These are phyloP conservation scores for Vitis hybrid DNA, from an alignment of 177 flowering plant genomes.

Conservation along the genomic window DNA sequence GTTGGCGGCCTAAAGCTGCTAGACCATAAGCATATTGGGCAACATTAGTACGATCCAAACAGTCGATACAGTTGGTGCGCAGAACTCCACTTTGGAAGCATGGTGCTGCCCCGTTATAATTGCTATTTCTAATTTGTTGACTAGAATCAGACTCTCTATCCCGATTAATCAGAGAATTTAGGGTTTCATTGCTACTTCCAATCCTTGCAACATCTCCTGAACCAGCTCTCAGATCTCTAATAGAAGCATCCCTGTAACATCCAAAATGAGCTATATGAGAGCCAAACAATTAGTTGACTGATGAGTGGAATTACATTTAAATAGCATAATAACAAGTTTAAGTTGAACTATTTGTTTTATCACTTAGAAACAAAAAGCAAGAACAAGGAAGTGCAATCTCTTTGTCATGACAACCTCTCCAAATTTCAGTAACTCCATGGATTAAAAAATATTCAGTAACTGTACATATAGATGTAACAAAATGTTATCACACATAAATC, in stretches of 20 bases:
- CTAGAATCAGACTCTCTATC: constrained; percentile 51
- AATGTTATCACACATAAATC: too few relatives aligned
- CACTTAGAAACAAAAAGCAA: background rate
- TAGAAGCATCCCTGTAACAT: constrained; percentile 62
- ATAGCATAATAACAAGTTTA: background rate
- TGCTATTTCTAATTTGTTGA: constrained; percentile 37
- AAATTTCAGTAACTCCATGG: too few relatives aligned
- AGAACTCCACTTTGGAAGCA: constrained; percentile 88
- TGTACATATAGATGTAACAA: too few relatives aligned
- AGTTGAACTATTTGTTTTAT: background rate
- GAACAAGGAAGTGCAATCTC: background rate
- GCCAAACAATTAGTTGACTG: background rate
- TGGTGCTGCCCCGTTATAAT: constrained; percentile 38
- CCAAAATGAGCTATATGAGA: background rate
- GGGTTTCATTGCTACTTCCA: constrained; percentile 47
- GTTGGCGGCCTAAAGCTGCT: constrained; percentile 91
- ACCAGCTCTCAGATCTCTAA: constrained; percentile 66
- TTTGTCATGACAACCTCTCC: too few relatives aligned
- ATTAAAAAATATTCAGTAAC: too few relatives aligned
- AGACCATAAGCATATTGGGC: constrained; percentile 97
- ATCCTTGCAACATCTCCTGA: constrained; percentile 60
- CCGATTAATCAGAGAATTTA: constrained; percentile 41
- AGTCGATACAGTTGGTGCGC: constrained; percentile 95
- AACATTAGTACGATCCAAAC: constrained; percentile 98
- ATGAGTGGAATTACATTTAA: background rate